Evolutionary conservation across 805 yeast species (phyloP), one percentile per base, ranked within the genome.

Genomic region (Starmera dryadoides): DNA sequence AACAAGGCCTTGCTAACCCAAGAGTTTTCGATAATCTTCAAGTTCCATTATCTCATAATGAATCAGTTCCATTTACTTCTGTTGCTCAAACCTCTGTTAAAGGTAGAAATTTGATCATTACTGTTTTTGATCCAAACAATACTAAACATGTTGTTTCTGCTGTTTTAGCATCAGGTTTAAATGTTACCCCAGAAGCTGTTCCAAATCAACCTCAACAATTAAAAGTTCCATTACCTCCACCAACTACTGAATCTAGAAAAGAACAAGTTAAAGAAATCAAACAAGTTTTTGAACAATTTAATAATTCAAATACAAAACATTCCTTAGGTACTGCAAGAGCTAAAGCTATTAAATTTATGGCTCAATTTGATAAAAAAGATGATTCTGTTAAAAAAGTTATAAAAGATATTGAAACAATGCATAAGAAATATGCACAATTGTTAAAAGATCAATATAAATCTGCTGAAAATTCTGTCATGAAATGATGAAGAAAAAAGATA

Each of bases 41-140:
- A 31, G 71, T 91, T 15, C 63, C 66, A 15, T 50, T 74, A 3
- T 71, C 68, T 28, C 69, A 73, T 33, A 66, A 72, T 12, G 66
- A 70, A 37, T 58, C 64, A 7, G 56, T 54, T 2, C 69, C 69
- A 3, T 82, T 81, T 55, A 72, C 77, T 3, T 68, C 78, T 23
- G 61, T 86, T 22, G 95, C 95, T 1, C 81, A 80, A 44, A 81
- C 91, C 3, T 64, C 82, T 0, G 48, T 77, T 38, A 81, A 81
- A 48, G 93, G 91, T 6, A 66, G 71, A 21, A 72, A 85, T 49
- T 69, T 77, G 48, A 66, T 86, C 38, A 75, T 91, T n/a, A 87
- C 96, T 0, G 89, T 88, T 2, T 91, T 82, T 59, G 96, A 91
- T 53, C 95, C 95, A 6, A 71, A 69, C 37, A 73, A 85, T 47